phyloP scores from a whole-genome alignment of 345 rosid genomes.

The Hevea brasiliensis region DNA sequence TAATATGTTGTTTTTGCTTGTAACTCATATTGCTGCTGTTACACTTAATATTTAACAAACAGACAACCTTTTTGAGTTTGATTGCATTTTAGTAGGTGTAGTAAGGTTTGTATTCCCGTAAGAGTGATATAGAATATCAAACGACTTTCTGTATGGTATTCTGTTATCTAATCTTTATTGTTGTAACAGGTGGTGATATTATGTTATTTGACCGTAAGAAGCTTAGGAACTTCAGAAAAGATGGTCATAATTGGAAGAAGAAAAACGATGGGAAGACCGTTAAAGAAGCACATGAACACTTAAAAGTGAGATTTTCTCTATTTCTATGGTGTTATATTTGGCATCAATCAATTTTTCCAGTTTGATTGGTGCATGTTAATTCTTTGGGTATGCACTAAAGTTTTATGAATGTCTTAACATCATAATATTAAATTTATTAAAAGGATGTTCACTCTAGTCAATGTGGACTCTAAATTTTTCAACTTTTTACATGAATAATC shows the following conservation, averaged over 20 bases:
- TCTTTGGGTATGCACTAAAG: conserved; percentile 4
- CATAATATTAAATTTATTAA: not conserved
- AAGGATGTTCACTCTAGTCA: not conserved
- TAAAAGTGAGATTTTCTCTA: conserved; percentile 60
- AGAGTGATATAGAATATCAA: not conserved
- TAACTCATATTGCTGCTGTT: not conserved
- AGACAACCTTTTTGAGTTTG: not conserved
- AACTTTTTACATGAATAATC: not conserved
- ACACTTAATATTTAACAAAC: not conserved
- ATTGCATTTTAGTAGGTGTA: not conserved
- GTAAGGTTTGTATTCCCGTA: not conserved
- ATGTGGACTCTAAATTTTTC: not conserved
- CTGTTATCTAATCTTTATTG: not conserved
- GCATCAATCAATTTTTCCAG: not conserved
- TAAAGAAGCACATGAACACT: conserved; percentile 98
- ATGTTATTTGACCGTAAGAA: conserved; percentile 86
- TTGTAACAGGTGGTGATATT: conserved; percentile 70
- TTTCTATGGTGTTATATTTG: conserved; percentile 9
- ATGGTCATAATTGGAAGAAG: conserved; percentile 99
- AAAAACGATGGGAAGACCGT: conserved; percentile 96
- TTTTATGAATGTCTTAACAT: not conserved
- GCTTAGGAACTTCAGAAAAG: conserved; percentile 96
- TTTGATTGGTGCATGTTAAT: not conserved
- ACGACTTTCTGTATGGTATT: not conserved
- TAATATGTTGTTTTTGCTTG: not conserved